These are phyloP conservation scores for Yamadazyma insecticola DNA, from an alignment of 805 yeast species.

Conservation along the genomic window DNA sequence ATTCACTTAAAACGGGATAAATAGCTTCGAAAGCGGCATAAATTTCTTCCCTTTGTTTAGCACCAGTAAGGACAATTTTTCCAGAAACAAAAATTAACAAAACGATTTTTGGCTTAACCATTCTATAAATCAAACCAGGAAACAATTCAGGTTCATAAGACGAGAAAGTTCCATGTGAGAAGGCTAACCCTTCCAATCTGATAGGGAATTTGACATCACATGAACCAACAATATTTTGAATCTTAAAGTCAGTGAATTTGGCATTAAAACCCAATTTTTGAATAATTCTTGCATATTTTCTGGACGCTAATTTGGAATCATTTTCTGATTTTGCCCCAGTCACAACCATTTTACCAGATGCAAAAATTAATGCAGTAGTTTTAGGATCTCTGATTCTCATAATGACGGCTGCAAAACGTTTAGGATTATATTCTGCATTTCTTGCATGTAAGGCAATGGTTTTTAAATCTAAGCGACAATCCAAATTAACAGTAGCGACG, in stretches of 20 bases:
- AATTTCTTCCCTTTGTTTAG: conserved; percentile 97
- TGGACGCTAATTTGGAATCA: conserved; percentile 95
- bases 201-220: conserved; percentile 99
- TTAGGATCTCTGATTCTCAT: conserved; percentile 99
- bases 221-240: conserved; percentile 96
- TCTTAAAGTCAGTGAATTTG: conserved; percentile 95
- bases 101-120: conserved; percentile 98
- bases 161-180: conserved; percentile 97
- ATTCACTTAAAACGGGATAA: conserved; percentile 96
- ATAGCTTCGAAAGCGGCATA: conserved; percentile 98
- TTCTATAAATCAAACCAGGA: conserved; percentile 97
- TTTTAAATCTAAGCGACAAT: conserved; percentile 91
- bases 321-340: conserved; percentile 99
- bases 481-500: conserved; percentile 96
- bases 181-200: conserved; percentile 94
- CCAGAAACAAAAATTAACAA: conserved; percentile 94
- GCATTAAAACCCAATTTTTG: conserved; percentile 98
- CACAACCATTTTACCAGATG: conserved; percentile 99
- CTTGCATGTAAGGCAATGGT: conserved; percentile 98
- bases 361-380: conserved; percentile 95
- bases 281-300: conserved; percentile 96
- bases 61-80: conserved; percentile 96
- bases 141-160: conserved; percentile 97
- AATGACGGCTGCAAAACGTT: conserved; percentile 98
- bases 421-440: conserved; percentile 98